phyloP scores from a whole-genome alignment of 257 asterid species.

The Primulina eburnea region DNA sequence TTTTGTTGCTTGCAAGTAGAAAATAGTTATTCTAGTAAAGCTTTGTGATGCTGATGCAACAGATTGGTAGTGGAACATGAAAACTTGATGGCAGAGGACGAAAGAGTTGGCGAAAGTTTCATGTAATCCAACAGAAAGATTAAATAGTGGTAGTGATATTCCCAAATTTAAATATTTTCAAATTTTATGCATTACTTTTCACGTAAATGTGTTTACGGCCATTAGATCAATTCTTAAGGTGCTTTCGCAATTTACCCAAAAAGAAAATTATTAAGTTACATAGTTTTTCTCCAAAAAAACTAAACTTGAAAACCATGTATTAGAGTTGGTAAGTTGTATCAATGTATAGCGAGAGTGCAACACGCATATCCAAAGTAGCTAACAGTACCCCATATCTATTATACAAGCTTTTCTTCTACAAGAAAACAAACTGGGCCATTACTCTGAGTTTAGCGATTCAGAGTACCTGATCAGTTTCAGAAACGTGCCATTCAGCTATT shows the following conservation, averaged over 20 bases:
- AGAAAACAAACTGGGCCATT: neutral
- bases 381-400: neutral
- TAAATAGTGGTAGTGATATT: too few relatives aligned
- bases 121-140: too few relatives aligned
- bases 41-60: neutral
- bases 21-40: neutral
- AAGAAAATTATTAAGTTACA: too few relatives aligned
- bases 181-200: too few relatives aligned
- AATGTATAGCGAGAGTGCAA: neutral
- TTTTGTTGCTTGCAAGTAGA: neutral
- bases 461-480: constrained; percentile 32
- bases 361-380: neutral
- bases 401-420: neutral
- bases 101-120: too few relatives aligned
- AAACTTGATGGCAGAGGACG: too few relatives aligned
- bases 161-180: too few relatives aligned
- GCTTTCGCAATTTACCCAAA: neutral
- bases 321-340: too few relatives aligned
- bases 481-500: constrained; percentile 58
- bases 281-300: neutral
- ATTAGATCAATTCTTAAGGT: neutral
- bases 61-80: neutral
- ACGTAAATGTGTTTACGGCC: too few relatives aligned
- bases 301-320: too few relatives aligned
- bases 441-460: constrained; percentile 12